phyloP scores from a whole-genome alignment of 2,329 filamentous ascomycete species.

The Xenosphaeropsis pyriputrescens region DNA sequence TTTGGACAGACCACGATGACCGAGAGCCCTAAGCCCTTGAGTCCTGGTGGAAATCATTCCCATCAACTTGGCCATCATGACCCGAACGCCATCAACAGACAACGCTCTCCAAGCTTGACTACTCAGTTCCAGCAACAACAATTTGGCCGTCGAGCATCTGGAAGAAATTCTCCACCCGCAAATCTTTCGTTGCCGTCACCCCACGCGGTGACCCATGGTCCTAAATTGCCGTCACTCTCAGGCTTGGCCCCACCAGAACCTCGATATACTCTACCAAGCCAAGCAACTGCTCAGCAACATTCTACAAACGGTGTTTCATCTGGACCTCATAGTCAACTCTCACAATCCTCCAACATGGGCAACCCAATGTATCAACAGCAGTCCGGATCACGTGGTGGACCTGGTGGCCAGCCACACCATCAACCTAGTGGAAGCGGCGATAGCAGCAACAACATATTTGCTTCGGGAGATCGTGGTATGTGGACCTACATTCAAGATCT shows the following conservation, averaged over 20 bases:
- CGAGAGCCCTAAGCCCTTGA: slow-evolving; percentile 76
- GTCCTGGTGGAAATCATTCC: slow-evolving; percentile 35
- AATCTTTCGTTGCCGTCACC: slow-evolving; percentile 16
- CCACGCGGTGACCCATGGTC: slow-evolving; percentile 10
- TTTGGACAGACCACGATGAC: slow-evolving; percentile 63
- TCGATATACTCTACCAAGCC: slow-evolving; percentile 16
- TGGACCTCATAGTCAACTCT: slow-evolving; percentile 9
- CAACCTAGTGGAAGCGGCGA: slow-evolving; percentile 41
- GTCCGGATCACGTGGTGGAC: slow-evolving; percentile 13
- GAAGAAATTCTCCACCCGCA: slow-evolving; percentile 30
- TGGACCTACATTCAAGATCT: slow-evolving; percentile 61
- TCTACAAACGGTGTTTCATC: slow-evolving; percentile 6
- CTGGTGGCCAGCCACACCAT: slow-evolving; percentile 19
- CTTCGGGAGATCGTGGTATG: slow-evolving; percentile 43
- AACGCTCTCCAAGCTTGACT: slow-evolving; percentile 51
- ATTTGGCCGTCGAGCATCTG: slow-evolving; percentile 39
- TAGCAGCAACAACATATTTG: slow-evolving; percentile 54
- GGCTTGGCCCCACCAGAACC: slow-evolving; percentile 18
- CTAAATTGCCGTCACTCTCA: slow-evolving; percentile 17
- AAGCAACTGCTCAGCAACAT: slow-evolving; percentile 11
- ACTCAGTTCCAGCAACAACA: slow-evolving; percentile 52
- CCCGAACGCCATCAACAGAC: slow-evolving; percentile 30
- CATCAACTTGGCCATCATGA: slow-evolving; percentile 38
- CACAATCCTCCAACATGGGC: slow-evolving; percentile 11
- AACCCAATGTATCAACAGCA: slow-evolving; percentile 22